Evolutionary conservation across 768 basidiomycete species (phyloP).

Genomic region (Amanita thiersii): DNA sequence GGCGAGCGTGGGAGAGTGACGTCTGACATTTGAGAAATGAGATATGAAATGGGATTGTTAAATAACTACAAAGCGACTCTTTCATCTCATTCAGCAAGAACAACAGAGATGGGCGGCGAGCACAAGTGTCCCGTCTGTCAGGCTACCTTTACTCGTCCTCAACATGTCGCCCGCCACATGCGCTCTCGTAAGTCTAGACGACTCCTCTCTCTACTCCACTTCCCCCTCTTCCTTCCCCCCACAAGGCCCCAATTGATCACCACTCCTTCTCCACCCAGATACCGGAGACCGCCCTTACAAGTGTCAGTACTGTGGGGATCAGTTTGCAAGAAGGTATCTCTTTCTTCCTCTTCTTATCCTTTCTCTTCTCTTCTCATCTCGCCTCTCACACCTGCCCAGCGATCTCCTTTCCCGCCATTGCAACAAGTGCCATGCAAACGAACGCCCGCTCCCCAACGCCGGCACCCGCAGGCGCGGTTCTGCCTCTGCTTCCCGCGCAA

Average conservation of each 20-base stretch:
- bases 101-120: slow-evolving; percentile 66
- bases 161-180: slow-evolving; percentile 88
- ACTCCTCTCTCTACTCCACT: slow-evolving; percentile 11
- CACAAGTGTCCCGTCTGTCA: slow-evolving; percentile 85
- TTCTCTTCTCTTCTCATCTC: slow-evolving; percentile 1
- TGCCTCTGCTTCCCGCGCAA: slow-evolving; percentile 59
- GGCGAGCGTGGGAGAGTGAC: slow-evolving; percentile 16
- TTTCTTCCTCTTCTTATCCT: slow-evolving; percentile 11
- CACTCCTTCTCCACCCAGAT: slow-evolving; percentile 35
- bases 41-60: slow-evolving; percentile 12
- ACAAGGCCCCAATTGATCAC: too few relatives aligned
- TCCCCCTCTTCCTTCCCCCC: slow-evolving; percentile 14
- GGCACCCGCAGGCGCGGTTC: slow-evolving; percentile 57
- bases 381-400: slow-evolving; percentile 24
- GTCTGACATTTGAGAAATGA: slow-evolving; percentile 9
- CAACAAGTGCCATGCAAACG: slow-evolving; percentile 81
- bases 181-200: slow-evolving; percentile 64
- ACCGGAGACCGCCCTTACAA: slow-evolving; percentile 89
- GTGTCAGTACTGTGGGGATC: slow-evolving; percentile 82
- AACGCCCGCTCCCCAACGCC: slow-evolving; percentile 42
- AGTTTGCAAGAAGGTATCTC: slow-evolving; percentile 74
- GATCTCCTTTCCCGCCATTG: slow-evolving; percentile 82
- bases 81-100: slow-evolving; percentile 10
- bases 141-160: slow-evolving; percentile 81
- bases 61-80: slow-evolving; percentile 19